These are phyloP conservation scores for Paragyromitra xinjiangensis DNA, from an alignment of 495 filamentous ascomycete species.

Conservation along the genomic window DNA sequence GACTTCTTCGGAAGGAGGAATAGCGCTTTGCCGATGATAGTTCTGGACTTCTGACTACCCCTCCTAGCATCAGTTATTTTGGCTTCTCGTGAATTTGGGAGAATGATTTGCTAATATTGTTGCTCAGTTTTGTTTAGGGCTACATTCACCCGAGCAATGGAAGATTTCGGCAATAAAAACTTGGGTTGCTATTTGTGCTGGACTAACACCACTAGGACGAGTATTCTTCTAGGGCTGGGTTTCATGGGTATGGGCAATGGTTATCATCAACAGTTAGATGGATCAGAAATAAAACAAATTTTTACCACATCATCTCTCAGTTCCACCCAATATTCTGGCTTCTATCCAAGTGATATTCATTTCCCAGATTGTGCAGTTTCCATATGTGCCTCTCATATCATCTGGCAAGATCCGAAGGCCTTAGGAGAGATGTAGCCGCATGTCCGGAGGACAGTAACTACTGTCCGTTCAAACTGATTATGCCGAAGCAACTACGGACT, in stretches of 20 bases:
- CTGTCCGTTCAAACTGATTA: background rate
- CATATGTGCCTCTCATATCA: background rate
- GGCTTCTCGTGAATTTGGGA: background rate
- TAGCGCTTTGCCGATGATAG: constrained; percentile 43
- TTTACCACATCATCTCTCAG: background rate
- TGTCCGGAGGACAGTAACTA: background rate
- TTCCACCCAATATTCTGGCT: background rate
- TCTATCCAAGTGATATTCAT: background rate
- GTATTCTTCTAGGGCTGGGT: background rate
- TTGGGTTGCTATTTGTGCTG: background rate
- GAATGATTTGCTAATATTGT: constrained; percentile 26
- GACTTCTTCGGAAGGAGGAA: constrained; percentile 12
- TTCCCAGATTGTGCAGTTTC: background rate
- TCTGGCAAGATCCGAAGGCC: background rate
- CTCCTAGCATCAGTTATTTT: background rate
- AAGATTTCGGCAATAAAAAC: background rate
- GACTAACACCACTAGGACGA: background rate
- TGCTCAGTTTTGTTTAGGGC: constrained; percentile 29
- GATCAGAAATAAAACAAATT: background rate
- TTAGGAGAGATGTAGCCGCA: background rate
- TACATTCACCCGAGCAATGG: no score
- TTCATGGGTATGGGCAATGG: background rate
- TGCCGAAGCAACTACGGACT: background rate
- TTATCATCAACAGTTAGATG: background rate
- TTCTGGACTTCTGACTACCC: constrained; percentile 49